These are phyloP conservation scores for Nicotiana otophora DNA, from an alignment of 257 asterid genomes.

Conservation along the genomic window DNA sequence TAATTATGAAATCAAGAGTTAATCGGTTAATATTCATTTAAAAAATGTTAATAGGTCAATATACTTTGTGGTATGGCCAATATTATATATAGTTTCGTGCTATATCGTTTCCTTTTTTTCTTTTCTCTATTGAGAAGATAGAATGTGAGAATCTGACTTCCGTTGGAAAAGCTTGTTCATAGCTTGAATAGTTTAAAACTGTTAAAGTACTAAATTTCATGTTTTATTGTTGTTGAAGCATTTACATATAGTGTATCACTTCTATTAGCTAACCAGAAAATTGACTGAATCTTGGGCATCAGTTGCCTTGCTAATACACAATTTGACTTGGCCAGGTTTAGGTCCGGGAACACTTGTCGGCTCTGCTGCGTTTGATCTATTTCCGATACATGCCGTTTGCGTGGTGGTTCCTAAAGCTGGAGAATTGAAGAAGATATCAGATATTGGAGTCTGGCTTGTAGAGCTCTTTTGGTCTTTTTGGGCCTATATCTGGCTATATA, in stretches of 20 bases:
- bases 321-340: constrained; percentile 46
- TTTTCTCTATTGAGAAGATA: background rate
- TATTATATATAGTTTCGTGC: background rate
- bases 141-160: background rate
- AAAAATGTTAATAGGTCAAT: background rate
- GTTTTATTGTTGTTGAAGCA: background rate
- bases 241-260: background rate
- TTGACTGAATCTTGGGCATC: background rate
- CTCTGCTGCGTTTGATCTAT: constrained; percentile 95
- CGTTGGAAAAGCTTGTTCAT: background rate
- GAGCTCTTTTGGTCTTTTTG: constrained; percentile 99
- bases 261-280: background rate
- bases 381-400: constrained; percentile 95
- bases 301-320: background rate
- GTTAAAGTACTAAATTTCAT: background rate
- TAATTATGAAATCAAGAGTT: background rate
- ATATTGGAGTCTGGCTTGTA: constrained; percentile 90
- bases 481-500: constrained; percentile 98
- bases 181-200: background rate
- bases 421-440: constrained; percentile 86
- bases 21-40: background rate
- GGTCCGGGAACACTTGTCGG: constrained; percentile 99
- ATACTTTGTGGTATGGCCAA: background rate
- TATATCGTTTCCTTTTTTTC: background rate
- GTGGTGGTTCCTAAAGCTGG: constrained; percentile 94